Evolutionary conservation across 805 yeast species (phyloP), one percentile per base, ranked within the genome.

Genomic region (Metschnikowia cerradonensis): DNA sequence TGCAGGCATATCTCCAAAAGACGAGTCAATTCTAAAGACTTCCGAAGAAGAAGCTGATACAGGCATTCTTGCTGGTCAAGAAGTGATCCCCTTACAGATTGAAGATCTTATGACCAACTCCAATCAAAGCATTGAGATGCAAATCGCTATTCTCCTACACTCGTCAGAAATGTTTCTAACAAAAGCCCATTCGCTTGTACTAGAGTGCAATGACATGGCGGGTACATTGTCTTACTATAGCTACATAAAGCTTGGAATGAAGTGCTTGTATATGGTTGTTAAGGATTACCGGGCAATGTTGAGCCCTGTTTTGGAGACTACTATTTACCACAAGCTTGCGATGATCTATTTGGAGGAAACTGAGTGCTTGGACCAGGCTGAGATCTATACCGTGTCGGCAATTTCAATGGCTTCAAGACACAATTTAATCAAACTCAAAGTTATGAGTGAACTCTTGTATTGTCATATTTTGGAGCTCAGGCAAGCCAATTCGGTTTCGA

Each of bases 341-440:
- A 58, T 58, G 11, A 44, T 77, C 3, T 67, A 72, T 47, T 67
- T 69, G 43, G 52, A 53, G 23, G 83, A 80, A 49, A 79, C 82
- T 0, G 62, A 62, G 2, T 70, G 72, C 53, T 54, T 64, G 15
- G 69, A 69, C 30, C 54, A 64, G 36, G 83, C 83, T 0, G 74
- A 74, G 14, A 70, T 67, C 10, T 71, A 62, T 63, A 67, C 57
- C 31, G 70, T 52, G 61, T 58, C 57, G 47, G 68, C 75, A 1
- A 59, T 69, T 1, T 43, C 63, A 0, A 50, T 72, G 3, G 59
- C 73, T 5, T 52, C 56, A 4, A 59, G 73, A 47, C 66, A 66
- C 52, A 55, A 66, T 15, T 33, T 55, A 1, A 26, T 53, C 3
- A 41, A 53, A 6, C 37, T 63, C 22, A 61, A 61, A 39, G 62